These are phyloP conservation scores for Russula vinacea DNA, from an alignment of 768 basidiomycete species.

Conservation along the genomic window DNA sequence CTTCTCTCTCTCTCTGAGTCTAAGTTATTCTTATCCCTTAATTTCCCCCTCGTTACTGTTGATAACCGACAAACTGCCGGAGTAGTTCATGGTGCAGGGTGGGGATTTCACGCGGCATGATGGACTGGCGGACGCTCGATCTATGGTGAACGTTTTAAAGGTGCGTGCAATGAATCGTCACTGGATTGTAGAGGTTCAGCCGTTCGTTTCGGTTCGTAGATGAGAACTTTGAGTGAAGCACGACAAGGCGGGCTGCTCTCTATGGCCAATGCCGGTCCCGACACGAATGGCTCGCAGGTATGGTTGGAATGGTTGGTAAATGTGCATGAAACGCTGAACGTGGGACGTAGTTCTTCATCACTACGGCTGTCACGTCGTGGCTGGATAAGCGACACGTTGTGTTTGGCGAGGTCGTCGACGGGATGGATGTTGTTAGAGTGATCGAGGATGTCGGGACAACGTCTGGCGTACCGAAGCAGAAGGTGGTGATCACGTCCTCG, in stretches of 20 bases:
- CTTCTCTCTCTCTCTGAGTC: too few species aligned
- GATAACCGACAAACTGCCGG: background rate
- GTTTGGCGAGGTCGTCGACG: slow-evolving; percentile 44
- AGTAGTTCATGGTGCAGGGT: slow-evolving; percentile 42
- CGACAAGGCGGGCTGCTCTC: slow-evolving; percentile 44
- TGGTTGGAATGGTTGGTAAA: background rate
- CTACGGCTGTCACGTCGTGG: slow-evolving; percentile 40
- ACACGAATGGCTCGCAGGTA: slow-evolving; percentile 51
- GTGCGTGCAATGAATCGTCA: slow-evolving; percentile 26
- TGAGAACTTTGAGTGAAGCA: slow-evolving; percentile 42
- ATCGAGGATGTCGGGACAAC: slow-evolving; percentile 36
- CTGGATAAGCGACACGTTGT: slow-evolving; percentile 45
- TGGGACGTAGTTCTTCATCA: slow-evolving; percentile 43
- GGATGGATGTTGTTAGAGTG: slow-evolving; percentile 41
- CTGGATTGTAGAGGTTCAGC: slow-evolving; percentile 1
- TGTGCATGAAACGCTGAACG: background rate
- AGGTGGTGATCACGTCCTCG: slow-evolving; percentile 26
- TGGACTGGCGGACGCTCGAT: slow-evolving; percentile 42
- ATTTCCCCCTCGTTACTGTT: background rate
- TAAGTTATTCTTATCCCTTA: background rate
- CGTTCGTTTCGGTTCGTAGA: slow-evolving; percentile 32
- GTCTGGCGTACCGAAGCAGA: slow-evolving; percentile 15
- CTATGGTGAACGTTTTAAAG: slow-evolving; percentile 38
- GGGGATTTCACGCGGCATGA: slow-evolving; percentile 41
- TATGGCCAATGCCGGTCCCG: slow-evolving; percentile 50